A percentile compares a stretch with the other conserved stretches of the same genome.
Conservation (phyloP, 257 asterid genomes). For the Jacaranda copaia region DNA sequence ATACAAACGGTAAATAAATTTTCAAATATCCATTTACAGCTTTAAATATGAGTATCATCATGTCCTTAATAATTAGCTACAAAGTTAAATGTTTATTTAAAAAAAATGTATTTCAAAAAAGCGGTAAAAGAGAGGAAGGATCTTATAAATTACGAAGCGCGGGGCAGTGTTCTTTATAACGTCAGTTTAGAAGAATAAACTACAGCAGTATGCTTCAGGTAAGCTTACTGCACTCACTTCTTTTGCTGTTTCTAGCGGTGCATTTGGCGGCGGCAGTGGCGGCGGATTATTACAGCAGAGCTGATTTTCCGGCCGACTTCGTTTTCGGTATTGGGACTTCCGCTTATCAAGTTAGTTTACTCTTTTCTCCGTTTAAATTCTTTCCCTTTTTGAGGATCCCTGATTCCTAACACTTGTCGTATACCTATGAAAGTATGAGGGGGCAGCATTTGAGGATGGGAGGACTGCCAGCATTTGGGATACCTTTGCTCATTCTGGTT, state of each 20-base stretch:
- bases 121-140: too few relatives aligned
- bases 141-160: too few relatives aligned
- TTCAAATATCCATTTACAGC: too few relatives aligned
- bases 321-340: conserved; percentile 45
- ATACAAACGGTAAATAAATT: too few relatives aligned
- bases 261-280: conserved; percentile 25
- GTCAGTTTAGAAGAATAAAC: too few relatives aligned
- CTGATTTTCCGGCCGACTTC: conserved; percentile 45
- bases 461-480: conserved; percentile 61
- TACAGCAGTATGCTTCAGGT: too few relatives aligned
- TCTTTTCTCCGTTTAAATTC: too few relatives aligned
- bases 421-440: conserved; percentile 41
- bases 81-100: too few relatives aligned
- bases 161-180: too few relatives aligned
- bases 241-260: conserved; percentile 23
- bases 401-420: not conserved
- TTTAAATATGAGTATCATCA: too few relatives aligned
- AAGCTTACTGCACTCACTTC: not conserved
- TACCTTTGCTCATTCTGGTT: conserved; percentile 46
- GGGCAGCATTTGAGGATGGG: conserved; percentile 63
- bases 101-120: too few relatives aligned
- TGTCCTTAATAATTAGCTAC: too few relatives aligned
- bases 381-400: not conserved
- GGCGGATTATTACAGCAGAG: conserved; percentile 34
- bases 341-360: conserved; percentile 40